Evolutionary conservation across 306 rosid genomes (phyloP).

Genomic region (Rubus parviflorus): DNA sequence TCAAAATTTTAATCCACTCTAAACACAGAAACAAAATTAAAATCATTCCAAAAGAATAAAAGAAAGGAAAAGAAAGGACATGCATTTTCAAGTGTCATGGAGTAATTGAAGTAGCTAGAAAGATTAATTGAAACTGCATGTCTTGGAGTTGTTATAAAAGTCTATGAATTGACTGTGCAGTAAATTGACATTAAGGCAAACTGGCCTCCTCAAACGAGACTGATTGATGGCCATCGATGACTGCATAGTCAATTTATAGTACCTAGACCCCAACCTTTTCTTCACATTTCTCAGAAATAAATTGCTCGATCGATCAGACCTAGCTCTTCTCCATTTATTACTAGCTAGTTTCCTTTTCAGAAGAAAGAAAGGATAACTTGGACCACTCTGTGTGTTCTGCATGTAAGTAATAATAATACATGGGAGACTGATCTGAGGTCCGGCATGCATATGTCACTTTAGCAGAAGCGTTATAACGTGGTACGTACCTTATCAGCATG

Average conservation of each 20-base stretch:
- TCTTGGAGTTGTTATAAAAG: neutral
- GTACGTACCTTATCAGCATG: neutral
- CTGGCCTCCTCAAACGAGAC: neutral
- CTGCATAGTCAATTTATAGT: neutral
- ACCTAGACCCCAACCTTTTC: neutral
- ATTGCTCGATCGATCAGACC: neutral
- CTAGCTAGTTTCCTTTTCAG: neutral
- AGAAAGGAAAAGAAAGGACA: no score
- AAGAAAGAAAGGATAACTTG: neutral
- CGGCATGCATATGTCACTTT: neutral
- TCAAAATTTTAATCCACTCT: no score
- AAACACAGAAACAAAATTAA: no score
- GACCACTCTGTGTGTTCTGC: conserved; percentile 1
- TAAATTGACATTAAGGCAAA: neutral
- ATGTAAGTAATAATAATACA: neutral
- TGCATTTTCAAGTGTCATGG: no score
- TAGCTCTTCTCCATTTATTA: neutral
- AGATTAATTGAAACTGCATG: neutral
- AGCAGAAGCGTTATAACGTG: no score
- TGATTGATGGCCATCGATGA: neutral
- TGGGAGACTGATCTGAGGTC: conserved; percentile 3
- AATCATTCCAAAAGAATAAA: no score
- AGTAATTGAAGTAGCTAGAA: neutral
- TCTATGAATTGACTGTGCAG: neutral
- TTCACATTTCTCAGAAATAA: neutral